A percentile compares a stretch with the other conserved stretches of the same genome.
These are phyloP conservation scores for Boletellus deceptivus DNA, from an alignment of 1,284 basidiomycete genomes.

Conservation along the genomic window DNA sequence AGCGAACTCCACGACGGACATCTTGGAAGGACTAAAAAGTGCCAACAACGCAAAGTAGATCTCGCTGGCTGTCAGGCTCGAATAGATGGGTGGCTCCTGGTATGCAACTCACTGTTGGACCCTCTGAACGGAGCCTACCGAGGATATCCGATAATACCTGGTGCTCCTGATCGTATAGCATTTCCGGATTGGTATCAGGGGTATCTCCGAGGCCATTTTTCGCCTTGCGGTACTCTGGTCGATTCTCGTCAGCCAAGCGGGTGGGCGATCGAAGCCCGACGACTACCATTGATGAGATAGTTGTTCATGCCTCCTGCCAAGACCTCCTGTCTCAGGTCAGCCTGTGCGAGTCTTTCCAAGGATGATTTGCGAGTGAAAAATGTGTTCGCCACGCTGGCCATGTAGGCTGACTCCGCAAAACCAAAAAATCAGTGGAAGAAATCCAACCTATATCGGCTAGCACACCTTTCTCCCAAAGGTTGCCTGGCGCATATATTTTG, in stretches of 20 bases:
- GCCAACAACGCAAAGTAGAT: constrained; percentile 37
- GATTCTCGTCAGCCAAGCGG: not conserved
- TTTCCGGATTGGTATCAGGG: constrained; percentile 22
- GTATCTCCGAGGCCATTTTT: constrained; percentile 27
- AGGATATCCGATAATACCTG: constrained; percentile 15
- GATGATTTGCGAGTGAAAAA: constrained; percentile 30
- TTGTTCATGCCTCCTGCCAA: constrained; percentile 31
- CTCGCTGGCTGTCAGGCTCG: constrained; percentile 17
- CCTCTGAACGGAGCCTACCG: constrained; percentile 24
- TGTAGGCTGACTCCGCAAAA: constrained; percentile 24
- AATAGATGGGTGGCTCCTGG: not conserved
- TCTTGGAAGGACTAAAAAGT: constrained; percentile 31
- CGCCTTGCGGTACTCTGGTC: constrained; percentile 35
- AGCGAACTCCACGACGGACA: constrained; percentile 37
- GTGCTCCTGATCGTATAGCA: constrained; percentile 12
- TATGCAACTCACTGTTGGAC: constrained; percentile 31
- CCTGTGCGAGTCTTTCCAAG: constrained; percentile 21
- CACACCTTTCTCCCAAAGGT: constrained; percentile 25
- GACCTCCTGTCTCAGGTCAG: constrained; percentile 32
- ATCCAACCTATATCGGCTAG: no score
- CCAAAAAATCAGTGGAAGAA: no score
- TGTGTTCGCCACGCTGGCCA: constrained; percentile 15
- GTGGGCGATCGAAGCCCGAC: not conserved
- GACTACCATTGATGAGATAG: constrained; percentile 33
- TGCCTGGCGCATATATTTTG: not conserved